These are phyloP conservation scores for Saussurea involucrata DNA, from an alignment of 129 eudicot genomes.

Conservation along the genomic window DNA sequence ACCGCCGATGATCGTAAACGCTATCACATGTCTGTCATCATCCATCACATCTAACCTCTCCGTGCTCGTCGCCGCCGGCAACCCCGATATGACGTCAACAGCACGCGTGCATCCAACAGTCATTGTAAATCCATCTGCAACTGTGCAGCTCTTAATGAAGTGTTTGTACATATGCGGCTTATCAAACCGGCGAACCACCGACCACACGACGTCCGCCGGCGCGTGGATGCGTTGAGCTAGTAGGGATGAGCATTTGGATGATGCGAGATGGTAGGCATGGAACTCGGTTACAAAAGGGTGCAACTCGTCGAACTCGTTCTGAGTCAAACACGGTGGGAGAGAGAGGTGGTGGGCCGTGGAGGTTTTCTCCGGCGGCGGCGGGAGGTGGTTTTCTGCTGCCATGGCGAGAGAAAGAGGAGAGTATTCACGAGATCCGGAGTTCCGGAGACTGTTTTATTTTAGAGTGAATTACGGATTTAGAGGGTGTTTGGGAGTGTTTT, in stretches of 20 bases:
- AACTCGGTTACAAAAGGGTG: slow-evolving; percentile 35
- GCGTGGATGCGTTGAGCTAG: slow-evolving; percentile 78
- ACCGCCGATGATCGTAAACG: slow-evolving; percentile 69
- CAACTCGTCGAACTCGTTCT: background rate
- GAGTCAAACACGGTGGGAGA: background rate
- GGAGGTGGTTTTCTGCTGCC: background rate
- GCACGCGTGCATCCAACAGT: slow-evolving; percentile 59
- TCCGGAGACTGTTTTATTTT: background rate
- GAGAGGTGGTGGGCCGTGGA: background rate
- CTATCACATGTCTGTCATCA: slow-evolving; percentile 61
- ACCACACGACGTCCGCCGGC: slow-evolving; percentile 62
- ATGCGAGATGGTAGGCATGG: slow-evolving; percentile 60
- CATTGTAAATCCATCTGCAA: slow-evolving; percentile 28
- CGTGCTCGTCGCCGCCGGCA: slow-evolving; percentile 84
- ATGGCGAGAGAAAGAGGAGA: background rate
- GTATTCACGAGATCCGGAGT: background rate
- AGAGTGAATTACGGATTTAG: background rate
- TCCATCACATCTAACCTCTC: slow-evolving; percentile 71
- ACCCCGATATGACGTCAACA: slow-evolving; percentile 71
- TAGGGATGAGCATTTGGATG: slow-evolving; percentile 67
- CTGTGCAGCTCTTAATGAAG: slow-evolving; percentile 77
- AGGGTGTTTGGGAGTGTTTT: too few relatives aligned
- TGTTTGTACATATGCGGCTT: slow-evolving; percentile 81
- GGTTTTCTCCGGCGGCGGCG: background rate
- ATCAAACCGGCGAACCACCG: slow-evolving; percentile 75